Conservation (phyloP, 2,329 filamentous ascomycete genomes). For the Fusarium subtropicale region DNA sequence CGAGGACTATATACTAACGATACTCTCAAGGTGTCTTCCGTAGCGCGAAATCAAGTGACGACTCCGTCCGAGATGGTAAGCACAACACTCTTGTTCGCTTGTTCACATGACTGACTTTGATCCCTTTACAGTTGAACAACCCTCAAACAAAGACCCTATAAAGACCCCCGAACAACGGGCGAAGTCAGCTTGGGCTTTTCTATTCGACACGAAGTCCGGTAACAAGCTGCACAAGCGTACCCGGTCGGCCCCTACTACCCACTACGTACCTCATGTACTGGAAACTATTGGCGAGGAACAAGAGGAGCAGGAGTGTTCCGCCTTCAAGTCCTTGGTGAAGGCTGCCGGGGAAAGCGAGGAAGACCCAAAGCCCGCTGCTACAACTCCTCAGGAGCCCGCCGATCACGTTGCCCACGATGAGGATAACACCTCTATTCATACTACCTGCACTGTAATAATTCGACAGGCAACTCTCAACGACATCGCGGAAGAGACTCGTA, state of each 20-base stretch:
- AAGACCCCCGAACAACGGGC: neutral
- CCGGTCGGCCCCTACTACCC: slow-evolving; percentile 15
- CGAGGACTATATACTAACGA: neutral
- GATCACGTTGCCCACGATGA: neutral
- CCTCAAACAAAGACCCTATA: too few relatives aligned
- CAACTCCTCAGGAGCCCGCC: neutral
- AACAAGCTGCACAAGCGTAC: slow-evolving; percentile 32
- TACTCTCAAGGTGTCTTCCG: slow-evolving; percentile 7
- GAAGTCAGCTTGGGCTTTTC: slow-evolving; percentile 5
- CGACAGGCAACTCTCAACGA: neutral
- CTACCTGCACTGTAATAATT: slow-evolving; percentile 14
- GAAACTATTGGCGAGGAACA: slow-evolving; percentile 8
- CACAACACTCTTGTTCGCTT: neutral
- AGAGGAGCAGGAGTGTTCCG: slow-evolving; percentile 1
- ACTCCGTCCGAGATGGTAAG: slow-evolving; percentile 11
- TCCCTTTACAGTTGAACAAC: neutral
- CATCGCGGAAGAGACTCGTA: neutral
- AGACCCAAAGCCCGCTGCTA: neutral
- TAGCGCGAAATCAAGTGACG: neutral
- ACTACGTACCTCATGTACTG: neutral
- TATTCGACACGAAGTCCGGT: slow-evolving; percentile 31
- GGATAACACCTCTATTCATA: neutral
- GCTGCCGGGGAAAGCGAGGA: neutral
- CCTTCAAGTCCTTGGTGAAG: neutral
- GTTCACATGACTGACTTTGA: slow-evolving; percentile 4